A percentile compares a stretch with the other conserved stretches of the same genome.
Evolutionary conservation across 2,329 filamentous ascomycete genomes (phyloP).

Genomic region (Paraphoma sp.): DNA sequence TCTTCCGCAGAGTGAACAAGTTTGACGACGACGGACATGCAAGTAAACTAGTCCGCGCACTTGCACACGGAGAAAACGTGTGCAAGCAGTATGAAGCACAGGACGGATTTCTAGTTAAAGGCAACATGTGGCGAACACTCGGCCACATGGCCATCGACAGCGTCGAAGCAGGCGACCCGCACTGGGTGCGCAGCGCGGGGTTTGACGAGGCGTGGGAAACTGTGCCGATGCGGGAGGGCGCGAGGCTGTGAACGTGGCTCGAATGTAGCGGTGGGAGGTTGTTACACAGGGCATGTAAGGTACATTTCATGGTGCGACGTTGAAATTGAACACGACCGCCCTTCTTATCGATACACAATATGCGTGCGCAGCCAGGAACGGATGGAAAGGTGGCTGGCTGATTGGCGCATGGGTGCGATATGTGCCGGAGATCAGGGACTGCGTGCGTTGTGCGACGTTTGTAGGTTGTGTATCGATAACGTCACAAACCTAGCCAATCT

Average conservation of each 20-base stretch:
- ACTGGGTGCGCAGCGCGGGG: constrained; percentile 69
- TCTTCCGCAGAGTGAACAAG: constrained; percentile 55
- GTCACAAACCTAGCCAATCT: no score
- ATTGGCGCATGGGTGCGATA: background rate
- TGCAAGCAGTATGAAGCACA: constrained; percentile 55
- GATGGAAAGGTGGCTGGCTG: background rate
- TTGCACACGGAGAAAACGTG: constrained; percentile 67
- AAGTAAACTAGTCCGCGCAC: constrained; percentile 74
- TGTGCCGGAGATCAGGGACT: background rate
- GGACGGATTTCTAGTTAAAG: constrained; percentile 58
- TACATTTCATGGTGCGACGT: background rate
- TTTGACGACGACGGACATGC: constrained; percentile 80
- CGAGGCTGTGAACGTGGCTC: constrained; percentile 24
- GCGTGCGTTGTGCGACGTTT: background rate
- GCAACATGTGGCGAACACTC: constrained; percentile 66
- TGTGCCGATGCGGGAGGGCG: constrained; percentile 38
- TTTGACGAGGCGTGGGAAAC: constrained; percentile 70
- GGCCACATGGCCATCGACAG: constrained; percentile 69
- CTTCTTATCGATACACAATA: constrained; percentile 7
- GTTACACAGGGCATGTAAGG: background rate
- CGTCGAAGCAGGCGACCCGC: constrained; percentile 59
- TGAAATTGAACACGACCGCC: background rate
- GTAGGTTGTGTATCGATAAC: background rate
- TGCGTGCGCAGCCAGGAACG: background rate
- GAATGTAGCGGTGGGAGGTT: background rate